Conservation (phyloP, 176 grass and related monocot genomes). For the Aegilops umbellulata region DNA sequence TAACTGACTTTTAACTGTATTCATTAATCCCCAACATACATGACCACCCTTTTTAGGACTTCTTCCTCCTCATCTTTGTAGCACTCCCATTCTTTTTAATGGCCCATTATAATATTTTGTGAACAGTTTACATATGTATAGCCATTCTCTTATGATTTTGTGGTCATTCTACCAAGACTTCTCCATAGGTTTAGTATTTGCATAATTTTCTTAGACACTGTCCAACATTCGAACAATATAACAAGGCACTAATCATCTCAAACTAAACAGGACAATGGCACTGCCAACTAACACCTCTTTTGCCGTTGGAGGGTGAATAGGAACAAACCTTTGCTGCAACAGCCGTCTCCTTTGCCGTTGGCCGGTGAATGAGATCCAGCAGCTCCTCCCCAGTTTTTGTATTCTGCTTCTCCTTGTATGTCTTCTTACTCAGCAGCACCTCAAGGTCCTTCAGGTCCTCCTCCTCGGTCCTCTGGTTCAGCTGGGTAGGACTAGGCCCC, state of each 20-base stretch:
- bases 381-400: conserved; percentile 97
- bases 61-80: background rate
- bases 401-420: conserved; percentile 89
- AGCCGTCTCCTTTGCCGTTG: conserved; percentile 90
- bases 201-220: background rate
- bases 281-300: background rate
- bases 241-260: background rate
- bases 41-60: background rate
- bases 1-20: background rate
- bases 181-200: background rate
- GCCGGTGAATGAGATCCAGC: conserved; percentile 96
- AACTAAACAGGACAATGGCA: conserved; percentile 15
- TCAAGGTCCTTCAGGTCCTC: conserved; percentile 94
- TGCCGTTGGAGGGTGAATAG: background rate
- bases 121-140: background rate
- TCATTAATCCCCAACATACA: background rate
- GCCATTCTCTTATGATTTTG: background rate
- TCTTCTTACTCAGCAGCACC: conserved; percentile 78
- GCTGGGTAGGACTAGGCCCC: conserved; percentile 22
- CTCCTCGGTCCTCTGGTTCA: conserved; percentile 76
- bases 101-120: background rate
- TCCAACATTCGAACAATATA: background rate
- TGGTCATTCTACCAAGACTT: background rate
- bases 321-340: conserved; percentile 92
- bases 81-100: background rate